Evolutionary conservation across 1,284 basidiomycete genomes (phyloP), one percentile per base, ranked within the genome.

Genomic region (Austroboletus niveus): DNA sequence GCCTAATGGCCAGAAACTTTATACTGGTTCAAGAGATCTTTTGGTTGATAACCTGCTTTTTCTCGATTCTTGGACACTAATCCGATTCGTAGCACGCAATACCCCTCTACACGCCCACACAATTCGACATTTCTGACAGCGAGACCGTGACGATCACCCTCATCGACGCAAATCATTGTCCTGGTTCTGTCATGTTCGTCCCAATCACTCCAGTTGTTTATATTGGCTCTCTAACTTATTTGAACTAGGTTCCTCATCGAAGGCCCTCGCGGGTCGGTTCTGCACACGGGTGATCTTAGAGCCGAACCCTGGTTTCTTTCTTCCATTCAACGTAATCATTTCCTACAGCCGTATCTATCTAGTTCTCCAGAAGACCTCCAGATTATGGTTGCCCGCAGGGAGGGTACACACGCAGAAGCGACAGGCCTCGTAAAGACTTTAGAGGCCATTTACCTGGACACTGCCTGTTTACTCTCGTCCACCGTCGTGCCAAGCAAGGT

Each of bases 121-220:
- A 69, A 32, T 75, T 85, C 40, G 80, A 84, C 17, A 71, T 94
- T 20, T 76, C 73, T 8, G 75, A 80, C 6, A 73, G 74, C 9
- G 80, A 86, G 51, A 69, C 65, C 0, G 81, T 94, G 3, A 84
- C 75, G 0, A 78, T 97, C 52, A 96, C 93, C 0, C 76, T 92
- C 4, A 72, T 98, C 14, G 89, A 95, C 59, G 94, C 95, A 2
- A 98, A 98, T 64, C 95, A 98, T 65, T 97, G 94, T 68, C 93
- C 92, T 10, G 95, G 95, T 0, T 87, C 92, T 0, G 84, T 92
- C 30, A 97, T 98, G 94, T 94, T 61, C 43, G 83, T 53, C 14
- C 17, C 5, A 15, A 6, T n/a, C 5, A n/a, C n/a, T 8, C 11
- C 11, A 1, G 20, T 41, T 14, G 29, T 29, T 5, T n/a, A 0